Evolutionary conservation across 179 eudicot genomes (phyloP).

Genomic region (Drosera spatulata): DNA sequence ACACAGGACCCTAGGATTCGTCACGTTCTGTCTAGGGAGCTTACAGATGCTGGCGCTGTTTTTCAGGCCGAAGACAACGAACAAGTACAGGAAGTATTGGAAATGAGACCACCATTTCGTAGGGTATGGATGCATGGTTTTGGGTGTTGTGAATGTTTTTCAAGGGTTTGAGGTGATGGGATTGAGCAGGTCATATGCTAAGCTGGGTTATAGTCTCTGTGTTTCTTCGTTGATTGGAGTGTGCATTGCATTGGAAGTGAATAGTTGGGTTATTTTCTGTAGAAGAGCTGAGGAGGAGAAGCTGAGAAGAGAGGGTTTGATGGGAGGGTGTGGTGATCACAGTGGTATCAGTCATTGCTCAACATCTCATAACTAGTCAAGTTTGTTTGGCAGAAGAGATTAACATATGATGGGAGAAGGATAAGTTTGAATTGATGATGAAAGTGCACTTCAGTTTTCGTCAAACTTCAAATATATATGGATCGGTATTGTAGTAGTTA

Average conservation of each 20-base stretch:
- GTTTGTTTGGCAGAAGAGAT: too few relatives aligned
- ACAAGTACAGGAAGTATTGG: constrained; percentile 84
- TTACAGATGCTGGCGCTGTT: constrained; percentile 71
- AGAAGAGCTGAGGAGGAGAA: constrained; percentile 87
- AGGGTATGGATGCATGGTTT: constrained; percentile 74
- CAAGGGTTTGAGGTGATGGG: constrained; percentile 88
- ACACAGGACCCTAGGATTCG: constrained; percentile 59
- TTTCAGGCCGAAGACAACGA: constrained; percentile 78
- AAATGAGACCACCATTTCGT: constrained; percentile 96
- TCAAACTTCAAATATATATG: too few relatives aligned
- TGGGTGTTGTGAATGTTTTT: constrained; percentile 83
- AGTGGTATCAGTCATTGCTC: constrained; percentile 11
- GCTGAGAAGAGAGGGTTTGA: constrained; percentile 59
- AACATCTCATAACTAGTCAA: too few relatives aligned
- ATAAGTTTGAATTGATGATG: too few relatives aligned
- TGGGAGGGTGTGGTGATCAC: constrained; percentile 30
- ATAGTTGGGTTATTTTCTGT: constrained; percentile 88
- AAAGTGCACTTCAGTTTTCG: too few relatives aligned
- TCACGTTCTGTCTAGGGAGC: constrained; percentile 55
- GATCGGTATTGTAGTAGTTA: too few relatives aligned
- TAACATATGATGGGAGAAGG: too few relatives aligned
- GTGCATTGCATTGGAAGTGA: constrained; percentile 77
- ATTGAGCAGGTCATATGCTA: constrained; percentile 47
- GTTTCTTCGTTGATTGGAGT: constrained; percentile 64
- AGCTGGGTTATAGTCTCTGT: constrained; percentile 62